A percentile compares a stretch with the other conserved stretches of the same genome.
Conservation (phyloP, 2,329 filamentous ascomycete genomes). For the Xylariaceae sp. region DNA sequence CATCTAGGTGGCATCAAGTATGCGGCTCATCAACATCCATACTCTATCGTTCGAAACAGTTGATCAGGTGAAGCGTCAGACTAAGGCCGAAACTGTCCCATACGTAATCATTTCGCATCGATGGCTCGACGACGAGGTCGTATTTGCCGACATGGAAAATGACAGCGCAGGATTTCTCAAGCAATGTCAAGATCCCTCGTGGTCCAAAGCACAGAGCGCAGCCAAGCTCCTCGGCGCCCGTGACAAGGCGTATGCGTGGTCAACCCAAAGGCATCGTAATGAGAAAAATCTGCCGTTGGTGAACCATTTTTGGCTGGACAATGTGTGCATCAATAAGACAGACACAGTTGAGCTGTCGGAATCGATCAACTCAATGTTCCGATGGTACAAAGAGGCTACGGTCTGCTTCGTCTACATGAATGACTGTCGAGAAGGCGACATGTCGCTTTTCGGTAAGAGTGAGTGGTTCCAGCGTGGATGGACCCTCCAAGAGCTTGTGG, state of each 20-base stretch:
- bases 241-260: neutral
- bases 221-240: neutral
- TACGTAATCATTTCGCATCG: neutral
- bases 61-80: neutral
- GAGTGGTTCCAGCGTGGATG: neutral
- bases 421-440: neutral
- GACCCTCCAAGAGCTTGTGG: no score
- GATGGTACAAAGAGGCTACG: constrained; percentile 17
- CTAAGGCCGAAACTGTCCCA: neutral
- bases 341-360: constrained; percentile 21
- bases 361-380: constrained; percentile 21
- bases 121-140: neutral
- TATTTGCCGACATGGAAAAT: neutral
- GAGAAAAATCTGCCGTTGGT: no score
- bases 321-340: constrained; percentile 25
- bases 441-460: neutral
- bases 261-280: neutral
- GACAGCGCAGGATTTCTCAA: neutral
- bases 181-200: neutral
- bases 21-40: neutral
- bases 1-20: no score
- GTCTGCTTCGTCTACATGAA: constrained; percentile 24
- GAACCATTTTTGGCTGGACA: constrained; percentile 22
- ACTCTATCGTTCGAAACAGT: neutral
- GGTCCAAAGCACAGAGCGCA: neutral